Evolutionary conservation across 805 yeast species (phyloP).

Genomic region (Candida khao-thaluensis): DNA sequence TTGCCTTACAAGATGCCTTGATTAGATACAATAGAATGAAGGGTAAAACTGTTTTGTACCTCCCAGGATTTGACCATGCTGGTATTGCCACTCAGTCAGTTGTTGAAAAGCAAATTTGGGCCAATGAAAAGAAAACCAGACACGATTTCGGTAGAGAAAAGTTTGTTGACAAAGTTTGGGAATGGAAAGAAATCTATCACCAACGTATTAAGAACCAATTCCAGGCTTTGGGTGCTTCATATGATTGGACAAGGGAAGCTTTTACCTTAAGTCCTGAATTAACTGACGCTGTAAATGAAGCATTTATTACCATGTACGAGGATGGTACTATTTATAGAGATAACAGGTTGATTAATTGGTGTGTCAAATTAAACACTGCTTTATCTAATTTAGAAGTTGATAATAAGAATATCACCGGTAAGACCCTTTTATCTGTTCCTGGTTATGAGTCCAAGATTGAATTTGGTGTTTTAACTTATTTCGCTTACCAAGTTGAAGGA

Average conservation of each 20-base stretch:
- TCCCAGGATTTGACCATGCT: constrained; percentile 98
- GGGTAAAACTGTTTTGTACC: constrained; percentile 87
- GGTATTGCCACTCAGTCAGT: constrained; percentile 99
- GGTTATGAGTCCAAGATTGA: constrained; percentile 88
- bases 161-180: constrained; percentile 89
- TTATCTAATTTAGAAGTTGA: constrained; percentile 95
- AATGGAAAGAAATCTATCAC: constrained; percentile 96
- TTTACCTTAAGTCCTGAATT: constrained; percentile 84
- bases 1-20: constrained; percentile 90
- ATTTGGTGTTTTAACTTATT: constrained; percentile 95
- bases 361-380: constrained; percentile 90
- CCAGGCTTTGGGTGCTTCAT: constrained; percentile 89
- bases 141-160: constrained; percentile 94
- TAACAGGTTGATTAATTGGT: constrained; percentile 92
- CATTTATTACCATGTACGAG: constrained; percentile 87
- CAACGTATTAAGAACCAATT: constrained; percentile 80
- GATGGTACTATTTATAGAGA: constrained; percentile 96
- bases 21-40: constrained; percentile 95
- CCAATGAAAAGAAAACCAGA: constrained; percentile 81
- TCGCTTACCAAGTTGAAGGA: constrained; percentile 84
- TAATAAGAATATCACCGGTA: constrained; percentile 82
- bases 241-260: constrained; percentile 93
- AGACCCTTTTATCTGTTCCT: constrained; percentile 80
- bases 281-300: constrained; percentile 80
- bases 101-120: constrained; percentile 94